Base-by-base conservation (phyloP, 768 basidiomycete genomes). In the Lactifluus hygrophoroides region DNA sequence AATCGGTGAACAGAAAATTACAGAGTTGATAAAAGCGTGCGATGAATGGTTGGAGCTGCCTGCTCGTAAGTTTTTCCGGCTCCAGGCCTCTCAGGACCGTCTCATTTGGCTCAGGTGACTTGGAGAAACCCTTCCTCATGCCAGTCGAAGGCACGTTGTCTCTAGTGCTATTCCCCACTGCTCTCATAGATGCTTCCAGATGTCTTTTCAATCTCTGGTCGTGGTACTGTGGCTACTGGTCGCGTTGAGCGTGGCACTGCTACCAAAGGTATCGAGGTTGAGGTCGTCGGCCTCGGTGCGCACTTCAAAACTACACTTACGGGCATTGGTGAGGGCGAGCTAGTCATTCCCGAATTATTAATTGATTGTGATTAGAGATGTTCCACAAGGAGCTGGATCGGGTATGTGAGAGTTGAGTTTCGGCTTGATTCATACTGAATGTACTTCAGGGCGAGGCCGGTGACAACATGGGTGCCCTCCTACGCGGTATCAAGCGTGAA, bases 371-470 rank as follows among this genome's bases (percentile, higher is more conserved):
- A 54, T 17, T 65, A 94, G 95, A 97, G 75, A 97, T 96, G 92
- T 98, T 98, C 85, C 95, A 96, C 80, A 97, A 96, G 78, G 96
- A 99, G 75, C 83, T 99, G 55, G 96, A 99, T 37, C 85, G 94
- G 56, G 89, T 86, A 72, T 42, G 79, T 54, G 19, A 2, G 1
- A 27, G 14, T 43, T 38, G 10, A 16, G 28, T 53, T 9, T 27
- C 40, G 5, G n/a, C n/a, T 35, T 37, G 4, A n/a, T 21, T 47
- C 27, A 40, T 19, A 21, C 38, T 54, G 10, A 42, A 27, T 62
- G 42, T 28, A 49, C 51, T 19, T 44, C 57, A 89, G 86, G 94
- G 91, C 59, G 91, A 98, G 73, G 95, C 96, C 61, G 96, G 96
- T 66, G 96, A 99, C 75, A 98, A 98, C 79, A 97, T 98, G 92